Percentiles rank a stretch among this genome's conserved stretches.
Conservation (phyloP, 306 rosid species). For the Cyamopsis tetragonoloba region DNA sequence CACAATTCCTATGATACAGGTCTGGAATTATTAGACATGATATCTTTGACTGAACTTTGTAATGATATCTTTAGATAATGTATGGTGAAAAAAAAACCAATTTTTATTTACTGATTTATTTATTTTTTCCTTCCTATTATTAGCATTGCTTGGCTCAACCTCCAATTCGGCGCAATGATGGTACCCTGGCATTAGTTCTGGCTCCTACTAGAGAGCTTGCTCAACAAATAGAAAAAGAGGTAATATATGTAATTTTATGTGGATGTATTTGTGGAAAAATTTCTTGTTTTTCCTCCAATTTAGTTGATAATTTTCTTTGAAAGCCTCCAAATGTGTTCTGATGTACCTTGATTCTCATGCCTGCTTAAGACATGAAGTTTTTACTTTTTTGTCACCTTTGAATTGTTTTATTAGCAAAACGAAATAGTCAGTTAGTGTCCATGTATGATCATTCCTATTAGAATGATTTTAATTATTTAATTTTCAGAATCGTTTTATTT, state of each 20-base stretch:
- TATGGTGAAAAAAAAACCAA: neutral
- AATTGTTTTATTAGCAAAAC: neutral
- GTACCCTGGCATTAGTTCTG: conserved; percentile 75
- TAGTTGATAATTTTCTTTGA: neutral
- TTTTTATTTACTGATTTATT: neutral
- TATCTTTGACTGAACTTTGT: conserved; percentile 10
- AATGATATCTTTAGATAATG: conserved; percentile 7
- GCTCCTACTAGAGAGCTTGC: conserved; percentile 97
- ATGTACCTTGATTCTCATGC: neutral
- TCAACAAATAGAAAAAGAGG: conserved; percentile 92
- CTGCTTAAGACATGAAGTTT: neutral
- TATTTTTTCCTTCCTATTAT: conserved; percentile 19
- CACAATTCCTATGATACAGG: conserved; percentile 87
- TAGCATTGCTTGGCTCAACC: conserved; percentile 86
- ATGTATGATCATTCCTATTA: neutral
- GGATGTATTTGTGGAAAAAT: neutral
- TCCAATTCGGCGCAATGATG: conserved; percentile 67
- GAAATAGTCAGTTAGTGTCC: neutral
- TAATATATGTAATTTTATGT: conserved; percentile 24
- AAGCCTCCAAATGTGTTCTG: neutral
- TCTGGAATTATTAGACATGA: conserved; percentile 22
- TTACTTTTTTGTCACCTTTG: neutral
- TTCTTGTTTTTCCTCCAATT: conserved; percentile 2
- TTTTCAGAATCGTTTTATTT: too few relatives aligned
- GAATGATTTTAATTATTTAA: neutral